Conservation (phyloP, 805 yeast genomes). For the Tetrapisispora nanseiensis region DNA sequence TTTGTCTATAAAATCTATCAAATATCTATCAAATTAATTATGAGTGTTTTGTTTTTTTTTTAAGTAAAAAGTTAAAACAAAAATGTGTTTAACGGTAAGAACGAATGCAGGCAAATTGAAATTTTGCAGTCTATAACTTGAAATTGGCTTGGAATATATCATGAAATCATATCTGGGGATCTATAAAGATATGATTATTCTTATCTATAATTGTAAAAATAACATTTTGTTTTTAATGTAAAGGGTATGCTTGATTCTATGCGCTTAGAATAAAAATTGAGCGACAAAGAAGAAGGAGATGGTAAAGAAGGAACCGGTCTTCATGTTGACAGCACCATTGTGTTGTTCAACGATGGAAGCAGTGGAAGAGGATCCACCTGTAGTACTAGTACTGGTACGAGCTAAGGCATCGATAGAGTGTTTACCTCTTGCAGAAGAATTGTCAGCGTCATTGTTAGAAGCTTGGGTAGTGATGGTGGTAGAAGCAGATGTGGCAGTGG, state of each 20-base stretch:
- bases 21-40: constrained; percentile 1
- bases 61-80: too few relatives aligned
- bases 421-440: background rate
- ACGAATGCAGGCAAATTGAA: background rate
- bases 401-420: background rate
- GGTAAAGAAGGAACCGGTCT: background rate
- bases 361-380: constrained; percentile 2
- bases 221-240: too few relatives aligned
- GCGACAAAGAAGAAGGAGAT: constrained; percentile 4
- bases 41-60: too few relatives aligned
- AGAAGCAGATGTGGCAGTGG: background rate
- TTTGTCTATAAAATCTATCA: constrained; percentile 2
- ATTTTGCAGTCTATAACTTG: background rate
- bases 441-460: background rate
- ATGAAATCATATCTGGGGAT: background rate
- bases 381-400: constrained; percentile 1
- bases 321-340: background rate
- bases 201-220: background rate
- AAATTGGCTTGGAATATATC: background rate
- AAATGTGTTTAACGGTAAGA: background rate
- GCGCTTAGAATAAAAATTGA: background rate
- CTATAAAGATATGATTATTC: constrained; percentile 1
- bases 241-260: too few relatives aligned
- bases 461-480: background rate
- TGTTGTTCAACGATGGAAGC: constrained; percentile 2